A percentile compares a stretch with the other conserved stretches of the same genome.
Evolutionary conservation across 352 stramenopile species (phyloP).

Genomic region (Phytophthora uliginosa): DNA sequence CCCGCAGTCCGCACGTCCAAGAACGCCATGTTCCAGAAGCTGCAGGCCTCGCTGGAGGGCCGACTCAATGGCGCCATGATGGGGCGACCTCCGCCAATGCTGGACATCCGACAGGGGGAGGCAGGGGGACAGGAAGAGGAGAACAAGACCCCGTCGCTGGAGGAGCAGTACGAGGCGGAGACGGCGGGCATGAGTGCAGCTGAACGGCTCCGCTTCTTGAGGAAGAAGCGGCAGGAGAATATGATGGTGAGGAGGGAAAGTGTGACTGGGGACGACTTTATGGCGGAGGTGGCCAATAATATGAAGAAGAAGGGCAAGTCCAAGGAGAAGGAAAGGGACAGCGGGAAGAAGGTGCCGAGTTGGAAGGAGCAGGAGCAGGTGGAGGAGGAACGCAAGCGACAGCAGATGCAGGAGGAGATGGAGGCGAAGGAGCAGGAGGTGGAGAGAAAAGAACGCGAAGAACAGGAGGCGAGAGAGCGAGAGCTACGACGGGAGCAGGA

Average conservation of each 20-base stretch:
- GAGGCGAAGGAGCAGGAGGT: slow-evolving; percentile 39
- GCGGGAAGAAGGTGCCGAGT: slow-evolving; percentile 21
- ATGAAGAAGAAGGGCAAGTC: slow-evolving; percentile 74
- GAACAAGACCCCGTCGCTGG: slow-evolving; percentile 21
- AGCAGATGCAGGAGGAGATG: slow-evolving; percentile 43
- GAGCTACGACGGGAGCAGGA: slow-evolving; percentile 38
- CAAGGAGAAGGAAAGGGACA: slow-evolving; percentile 22
- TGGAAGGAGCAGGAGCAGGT: slow-evolving; percentile 47
- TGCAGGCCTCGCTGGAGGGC: slow-evolving; percentile 69
- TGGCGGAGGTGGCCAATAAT: slow-evolving; percentile 72
- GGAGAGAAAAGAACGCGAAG: slow-evolving; percentile 32
- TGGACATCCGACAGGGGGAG: slow-evolving; percentile 35
- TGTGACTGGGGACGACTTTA: slow-evolving; percentile 66
- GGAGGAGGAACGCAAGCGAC: slow-evolving; percentile 45
- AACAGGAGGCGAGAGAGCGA: slow-evolving; percentile 37
- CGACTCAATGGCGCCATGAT: slow-evolving; percentile 37
- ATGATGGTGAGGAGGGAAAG: slow-evolving; percentile 64
- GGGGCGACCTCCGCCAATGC: slow-evolving; percentile 39
- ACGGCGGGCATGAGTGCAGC: slow-evolving; percentile 70
- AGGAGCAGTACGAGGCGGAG: slow-evolving; percentile 67
- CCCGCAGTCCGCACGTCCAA: slow-evolving; percentile 15
- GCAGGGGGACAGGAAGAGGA: slow-evolving; percentile 3
- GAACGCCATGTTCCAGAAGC: slow-evolving; percentile 54
- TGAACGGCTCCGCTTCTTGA: slow-evolving; percentile 69
- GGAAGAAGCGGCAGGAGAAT: slow-evolving; percentile 67